A percentile compares a stretch with the other conserved stretches of the same genome.
Evolutionary conservation across 805 yeast species (phyloP).

Genomic region (Saccharomycopsis sp.): DNA sequence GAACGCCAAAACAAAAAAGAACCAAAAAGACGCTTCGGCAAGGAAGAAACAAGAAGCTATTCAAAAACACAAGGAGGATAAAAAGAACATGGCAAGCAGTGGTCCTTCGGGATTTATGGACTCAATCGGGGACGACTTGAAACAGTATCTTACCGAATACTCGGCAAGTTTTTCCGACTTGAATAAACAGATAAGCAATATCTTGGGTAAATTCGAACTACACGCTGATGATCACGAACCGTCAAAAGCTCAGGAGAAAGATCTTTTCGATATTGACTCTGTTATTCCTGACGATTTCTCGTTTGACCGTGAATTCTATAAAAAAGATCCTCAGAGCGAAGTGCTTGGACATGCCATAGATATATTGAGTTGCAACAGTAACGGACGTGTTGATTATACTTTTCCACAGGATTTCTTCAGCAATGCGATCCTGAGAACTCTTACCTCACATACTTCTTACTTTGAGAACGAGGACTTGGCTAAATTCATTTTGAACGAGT

Average conservation of each 20-base stretch:
- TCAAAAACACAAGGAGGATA: conserved; percentile 17
- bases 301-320: neutral
- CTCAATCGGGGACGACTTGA: neutral
- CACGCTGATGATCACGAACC: conserved; percentile 5
- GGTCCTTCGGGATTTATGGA: conserved; percentile 6
- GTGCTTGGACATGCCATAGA: conserved; percentile 27
- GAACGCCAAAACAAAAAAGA: neutral
- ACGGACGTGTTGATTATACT: conserved; percentile 77
- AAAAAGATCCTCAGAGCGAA: neutral
- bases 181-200: conserved; percentile 3
- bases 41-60: conserved; percentile 21
- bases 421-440: conserved; percentile 68
- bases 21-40: conserved; percentile 28
- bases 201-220: conserved; percentile 1
- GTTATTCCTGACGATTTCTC: conserved; percentile 1
- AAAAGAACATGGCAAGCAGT: conserved; percentile 15
- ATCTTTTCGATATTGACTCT: neutral
- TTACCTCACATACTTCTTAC: conserved; percentile 84
- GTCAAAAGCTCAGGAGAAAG: neutral
- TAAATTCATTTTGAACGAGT: conserved; percentile 63
- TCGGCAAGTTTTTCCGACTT: conserved; percentile 1
- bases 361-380: conserved; percentile 48
- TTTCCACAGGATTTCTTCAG: conserved; percentile 76
- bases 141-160: neutral
- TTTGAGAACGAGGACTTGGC: conserved; percentile 84